These are phyloP conservation scores for Fusarium veterinarium DNA, from an alignment of 2,329 filamentous ascomycete genomes.

Conservation along the genomic window DNA sequence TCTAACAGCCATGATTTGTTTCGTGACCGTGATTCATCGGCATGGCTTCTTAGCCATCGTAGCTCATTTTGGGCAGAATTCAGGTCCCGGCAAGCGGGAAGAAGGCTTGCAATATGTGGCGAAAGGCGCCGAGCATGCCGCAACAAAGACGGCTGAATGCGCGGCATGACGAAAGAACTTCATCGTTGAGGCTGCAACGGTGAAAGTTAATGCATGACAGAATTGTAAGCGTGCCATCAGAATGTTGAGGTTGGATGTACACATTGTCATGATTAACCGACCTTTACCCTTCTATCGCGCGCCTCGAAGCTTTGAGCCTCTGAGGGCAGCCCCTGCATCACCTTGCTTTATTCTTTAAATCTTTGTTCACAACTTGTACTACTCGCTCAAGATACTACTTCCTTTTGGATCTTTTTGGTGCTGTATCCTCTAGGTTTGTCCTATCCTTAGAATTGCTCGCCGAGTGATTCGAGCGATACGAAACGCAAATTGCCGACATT, in stretches of 20 bases:
- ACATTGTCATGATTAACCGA: constrained; percentile 42
- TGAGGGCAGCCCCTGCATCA: constrained; percentile 22
- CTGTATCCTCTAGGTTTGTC: not conserved
- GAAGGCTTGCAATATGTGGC: constrained; percentile 67
- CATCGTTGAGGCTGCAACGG: constrained; percentile 25
- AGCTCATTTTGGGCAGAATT: constrained; percentile 75
- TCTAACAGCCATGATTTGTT: constrained; percentile 45
- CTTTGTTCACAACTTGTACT: constrained; percentile 20
- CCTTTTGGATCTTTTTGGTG: constrained; percentile 12
- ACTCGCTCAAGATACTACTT: not conserved
- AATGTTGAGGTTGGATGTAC: not conserved
- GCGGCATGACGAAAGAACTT: constrained; percentile 64
- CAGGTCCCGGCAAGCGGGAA: constrained; percentile 72
- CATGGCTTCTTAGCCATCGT: constrained; percentile 76
- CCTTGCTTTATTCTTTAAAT: constrained; percentile 29
- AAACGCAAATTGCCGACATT: not conserved
- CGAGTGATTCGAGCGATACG: not conserved
- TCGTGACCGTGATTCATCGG: constrained; percentile 47
- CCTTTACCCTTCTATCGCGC: constrained; percentile 43
- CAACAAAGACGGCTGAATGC: constrained; percentile 69
- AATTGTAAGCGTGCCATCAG: not conserved
- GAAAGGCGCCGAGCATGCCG: constrained; percentile 65
- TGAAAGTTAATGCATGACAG: not conserved
- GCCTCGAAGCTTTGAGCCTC: constrained; percentile 18
- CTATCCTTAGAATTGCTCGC: not conserved